Evolutionary conservation across 129 eudicot species (phyloP), one percentile per base, ranked within the genome.

Genomic region (Pittosporum tobira): DNA sequence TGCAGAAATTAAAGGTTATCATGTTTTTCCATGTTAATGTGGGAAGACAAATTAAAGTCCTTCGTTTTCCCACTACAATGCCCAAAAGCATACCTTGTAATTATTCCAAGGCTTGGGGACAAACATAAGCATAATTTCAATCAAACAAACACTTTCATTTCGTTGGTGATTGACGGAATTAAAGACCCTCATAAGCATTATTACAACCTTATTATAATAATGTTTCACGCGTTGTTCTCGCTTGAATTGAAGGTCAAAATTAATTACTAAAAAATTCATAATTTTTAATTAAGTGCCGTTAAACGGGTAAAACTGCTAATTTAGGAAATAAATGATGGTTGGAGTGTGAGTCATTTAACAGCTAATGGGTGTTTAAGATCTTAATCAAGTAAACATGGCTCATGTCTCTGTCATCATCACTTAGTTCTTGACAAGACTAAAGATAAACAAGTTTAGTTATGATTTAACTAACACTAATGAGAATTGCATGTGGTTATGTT

Each of bases 401-500:
- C 21, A 40, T 44, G 65, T 25, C 51, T 66, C 23, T 64, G 58
- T 47, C 65, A 71, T 80, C 66, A 77, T 72, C 54, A 71, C 64
- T 60, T 53, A 63, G 51, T 43, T 61, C 46, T 63, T 72, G 93
- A 83, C 68, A 73, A 52, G 93, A 83, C 93, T 73, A 63, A 73
- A 69, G 75, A 64, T 79, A 70, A 76, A 49, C 68, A 65, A 83
- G 69, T 67, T 82, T 66, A 83, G 67, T 62, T 71, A 52, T 77
- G 79, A 84, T 84, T 71, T 74, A 77, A 77, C 81, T n/a, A 61
- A 65, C 71, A 79, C 81, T 84, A 70, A 71, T 67, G 71, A 76
- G 74, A 69, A 71, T 53, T 80, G 57, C 94, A 84, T 84, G 94
- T 76, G 87, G 64, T 83, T 76, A 69, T 79, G 93, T 74, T 74